Evolutionary conservation across 106 monocot genomes (phyloP).

Genomic region (Amphibolis antarctica): DNA sequence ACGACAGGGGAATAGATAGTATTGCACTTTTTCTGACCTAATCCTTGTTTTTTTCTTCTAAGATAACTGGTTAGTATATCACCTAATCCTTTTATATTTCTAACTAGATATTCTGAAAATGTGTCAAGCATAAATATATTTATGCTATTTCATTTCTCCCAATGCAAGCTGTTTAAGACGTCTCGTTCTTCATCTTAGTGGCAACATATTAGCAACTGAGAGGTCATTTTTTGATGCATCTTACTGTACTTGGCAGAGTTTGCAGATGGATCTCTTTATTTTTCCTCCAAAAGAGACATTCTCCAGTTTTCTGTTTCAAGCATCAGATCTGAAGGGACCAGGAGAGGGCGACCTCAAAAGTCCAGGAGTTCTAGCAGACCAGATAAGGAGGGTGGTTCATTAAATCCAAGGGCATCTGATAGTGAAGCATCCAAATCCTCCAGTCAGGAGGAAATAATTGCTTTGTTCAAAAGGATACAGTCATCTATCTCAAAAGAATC

Average conservation of each 20-base stretch:
- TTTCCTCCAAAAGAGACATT: background rate
- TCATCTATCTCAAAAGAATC: slow-evolving; percentile 33
- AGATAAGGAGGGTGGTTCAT: background rate
- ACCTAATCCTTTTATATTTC: too few species aligned
- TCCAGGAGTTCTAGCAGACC: slow-evolving; percentile 6
- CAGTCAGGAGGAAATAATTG: slow-evolving; percentile 37
- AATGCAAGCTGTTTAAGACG: too few species aligned
- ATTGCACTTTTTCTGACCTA: too few species aligned
- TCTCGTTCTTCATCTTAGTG: too few species aligned
- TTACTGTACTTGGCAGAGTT: slow-evolving; percentile 53
- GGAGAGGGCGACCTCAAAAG: slow-evolving; percentile 17
- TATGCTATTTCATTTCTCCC: too few species aligned
- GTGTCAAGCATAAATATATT: too few species aligned
- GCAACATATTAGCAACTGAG: slow-evolving; percentile 23
- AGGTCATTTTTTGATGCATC: slow-evolving; percentile 49
- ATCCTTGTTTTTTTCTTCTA: too few species aligned
- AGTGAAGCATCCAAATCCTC: slow-evolving; percentile 12
- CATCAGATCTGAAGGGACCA: slow-evolving; percentile 35
- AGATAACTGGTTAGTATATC: too few species aligned
- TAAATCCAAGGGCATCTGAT: background rate
- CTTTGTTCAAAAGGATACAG: slow-evolving; percentile 46
- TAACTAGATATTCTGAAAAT: too few species aligned
- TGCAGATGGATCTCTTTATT: slow-evolving; percentile 29
- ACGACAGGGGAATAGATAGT: too few species aligned
- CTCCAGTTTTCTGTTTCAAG: background rate